Evolutionary conservation across 78 protist species (phyloP), one percentile per base, ranked within the genome.

Genomic region (Acrasis kona): DNA sequence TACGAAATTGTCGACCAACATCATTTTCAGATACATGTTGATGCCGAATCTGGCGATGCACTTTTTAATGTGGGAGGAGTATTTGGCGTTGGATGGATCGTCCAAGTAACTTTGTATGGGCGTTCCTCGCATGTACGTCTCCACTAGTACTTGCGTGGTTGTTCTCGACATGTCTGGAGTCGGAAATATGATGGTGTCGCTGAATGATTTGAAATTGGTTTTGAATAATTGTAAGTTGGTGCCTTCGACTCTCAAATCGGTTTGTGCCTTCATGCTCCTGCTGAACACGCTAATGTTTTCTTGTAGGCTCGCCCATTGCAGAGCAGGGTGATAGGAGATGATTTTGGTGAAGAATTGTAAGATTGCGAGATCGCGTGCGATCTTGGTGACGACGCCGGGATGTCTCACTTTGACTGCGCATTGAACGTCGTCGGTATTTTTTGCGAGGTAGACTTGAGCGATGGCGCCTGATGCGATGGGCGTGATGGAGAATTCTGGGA

Each of bases 381-480:
- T 12, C 28, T 0, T 0, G 41, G 1, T 9, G 35, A 6, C 31
- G 30, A 80, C 74, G 34, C 38, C 42, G 0, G 85, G 85, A 38
- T 77, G 85, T 36, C 58, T 19, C 41, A 81, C 85, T 34, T 81
- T 81, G 30, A 81, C 28, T 19, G 40, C 85, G 28, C 70, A 32
- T 64, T 39, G 29, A 3, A 4, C 32, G 39, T 65, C 38, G 3
- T 34, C 67, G 6, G 34, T 8, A 72, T 50, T 50, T 8, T 42
- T 39, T 32, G 70, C 85, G 0, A 6, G 10, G 68, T 81, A 80
- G 38, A 81, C 80, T 40, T 81, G 85, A 1, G 82, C 85, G 29
- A 81, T 64, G 37, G 32, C 19, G 29, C 85, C 85, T 3, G 70
- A 27, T 32, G 40, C 72, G 9, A 81, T 1, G 1, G 85, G 78